A percentile compares a stretch with the other conserved stretches of the same genome.
Conservation (phyloP, 495 filamentous ascomycete genomes). For the Penicillium goetzii region DNA sequence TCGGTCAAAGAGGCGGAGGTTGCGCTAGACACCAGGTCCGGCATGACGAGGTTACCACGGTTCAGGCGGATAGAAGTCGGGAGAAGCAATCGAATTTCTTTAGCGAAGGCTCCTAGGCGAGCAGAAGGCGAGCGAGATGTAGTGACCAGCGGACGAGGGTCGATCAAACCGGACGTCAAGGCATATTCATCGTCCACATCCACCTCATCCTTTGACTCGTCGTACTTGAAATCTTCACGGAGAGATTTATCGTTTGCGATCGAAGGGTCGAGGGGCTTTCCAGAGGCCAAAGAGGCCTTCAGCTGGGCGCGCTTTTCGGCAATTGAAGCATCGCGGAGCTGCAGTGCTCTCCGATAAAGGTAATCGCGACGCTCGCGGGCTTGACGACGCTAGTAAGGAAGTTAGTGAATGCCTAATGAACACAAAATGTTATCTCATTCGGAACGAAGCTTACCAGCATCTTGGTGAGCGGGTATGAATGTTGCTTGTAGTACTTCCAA, state of each 20-base stretch:
- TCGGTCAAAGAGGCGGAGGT: conserved; percentile 79
- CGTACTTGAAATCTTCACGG: conserved; percentile 89
- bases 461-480: conserved; percentile 20
- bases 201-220: conserved; percentile 70
- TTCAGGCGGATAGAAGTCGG: conserved; percentile 91
- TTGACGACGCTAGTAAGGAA: conserved; percentile 60
- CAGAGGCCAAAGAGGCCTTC: conserved; percentile 79
- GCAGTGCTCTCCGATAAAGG: conserved; percentile 79
- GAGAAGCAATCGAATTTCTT: conserved; percentile 89
- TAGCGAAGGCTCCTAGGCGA: conserved; percentile 85
- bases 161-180: conserved; percentile 79
- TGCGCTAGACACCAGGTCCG: conserved; percentile 80
- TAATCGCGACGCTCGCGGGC: conserved; percentile 89
- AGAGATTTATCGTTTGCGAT: conserved; percentile 89
- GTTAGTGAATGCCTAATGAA: conserved; percentile 16
- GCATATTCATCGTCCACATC: conserved; percentile 97
- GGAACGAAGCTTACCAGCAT: conserved; percentile 47
- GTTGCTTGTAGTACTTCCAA: conserved; percentile 15
- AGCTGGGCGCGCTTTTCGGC: conserved; percentile 87
- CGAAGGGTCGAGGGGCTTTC: conserved; percentile 81
- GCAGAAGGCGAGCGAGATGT: conserved; percentile 87
- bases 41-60: conserved; percentile 85
- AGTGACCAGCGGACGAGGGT: conserved; percentile 88
- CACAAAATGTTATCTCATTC: background rate
- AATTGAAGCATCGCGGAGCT: conserved; percentile 89